A percentile compares a stretch with the other conserved stretches of the same genome.
phyloP scores from a whole-genome alignment of 148 eudicot species.

The Amaranthus hypochondriacus region DNA sequence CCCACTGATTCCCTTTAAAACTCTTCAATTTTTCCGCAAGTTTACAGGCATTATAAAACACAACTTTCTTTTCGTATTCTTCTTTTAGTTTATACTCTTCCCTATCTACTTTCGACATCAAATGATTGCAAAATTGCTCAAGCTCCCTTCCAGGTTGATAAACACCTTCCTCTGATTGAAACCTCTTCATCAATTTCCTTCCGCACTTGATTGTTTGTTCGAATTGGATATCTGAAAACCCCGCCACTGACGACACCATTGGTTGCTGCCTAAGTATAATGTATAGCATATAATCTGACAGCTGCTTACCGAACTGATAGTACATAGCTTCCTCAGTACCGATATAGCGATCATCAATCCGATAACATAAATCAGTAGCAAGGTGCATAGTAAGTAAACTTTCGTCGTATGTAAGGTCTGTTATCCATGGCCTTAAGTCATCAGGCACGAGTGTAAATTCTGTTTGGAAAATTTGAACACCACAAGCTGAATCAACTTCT shows the following conservation, averaged over 20 bases:
- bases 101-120: not conserved
- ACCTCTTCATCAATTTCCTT: not conserved
- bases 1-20: constrained; percentile 20
- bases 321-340: not conserved
- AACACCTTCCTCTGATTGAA: accelerated
- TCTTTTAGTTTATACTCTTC: not conserved
- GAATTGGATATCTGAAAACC: constrained; percentile 22
- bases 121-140: not conserved
- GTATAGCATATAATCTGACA: constrained; percentile 37
- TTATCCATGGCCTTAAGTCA: constrained; percentile 15
- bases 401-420: constrained; percentile 18
- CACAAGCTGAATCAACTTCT: constrained; percentile 7
- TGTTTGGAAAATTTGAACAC: not conserved
- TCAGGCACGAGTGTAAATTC: not conserved
- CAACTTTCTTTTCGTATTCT: constrained; percentile 1
- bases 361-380: constrained; percentile 32
- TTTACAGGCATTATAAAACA: constrained; percentile 25
- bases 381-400: constrained; percentile 22
- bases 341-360: not conserved
- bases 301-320: not conserved
- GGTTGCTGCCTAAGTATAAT: constrained; percentile 24
- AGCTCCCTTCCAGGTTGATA: not conserved
- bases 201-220: constrained; percentile 10
- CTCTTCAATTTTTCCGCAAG: constrained; percentile 23
- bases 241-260: constrained; percentile 25